Evolutionary conservation across 2,329 filamentous ascomycete species (phyloP).

Genomic region (Pseudogymnoascus sp.): DNA sequence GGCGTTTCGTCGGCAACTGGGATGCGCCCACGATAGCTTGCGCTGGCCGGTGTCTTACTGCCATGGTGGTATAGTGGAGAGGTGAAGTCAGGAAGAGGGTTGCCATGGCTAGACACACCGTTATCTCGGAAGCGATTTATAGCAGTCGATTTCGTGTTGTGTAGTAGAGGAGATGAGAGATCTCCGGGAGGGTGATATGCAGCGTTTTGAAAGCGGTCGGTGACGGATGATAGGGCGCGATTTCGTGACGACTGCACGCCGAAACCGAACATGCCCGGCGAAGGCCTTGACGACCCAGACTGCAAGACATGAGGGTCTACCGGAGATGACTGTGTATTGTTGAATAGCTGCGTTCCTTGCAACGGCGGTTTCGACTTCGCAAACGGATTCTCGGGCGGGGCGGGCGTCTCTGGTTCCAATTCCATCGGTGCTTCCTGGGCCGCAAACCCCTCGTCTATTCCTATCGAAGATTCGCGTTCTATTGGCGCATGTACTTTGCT

Average conservation of each 20-base stretch:
- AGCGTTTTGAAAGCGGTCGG: not conserved
- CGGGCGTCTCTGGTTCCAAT: not conserved
- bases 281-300: not conserved
- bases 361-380: not conserved
- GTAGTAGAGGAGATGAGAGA: not conserved
- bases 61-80: not conserved
- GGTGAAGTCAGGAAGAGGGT: not conserved
- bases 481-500: not conserved
- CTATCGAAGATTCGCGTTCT: not conserved
- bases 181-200: not conserved
- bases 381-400: slow-evolving; percentile 6
- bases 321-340: slow-evolving; percentile 1
- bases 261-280: slow-evolving; percentile 4
- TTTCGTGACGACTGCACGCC: not conserved
- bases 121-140: not conserved
- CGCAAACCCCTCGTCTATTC: not conserved
- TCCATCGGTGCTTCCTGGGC: not conserved
- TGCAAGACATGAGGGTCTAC: not conserved
- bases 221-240: not conserved
- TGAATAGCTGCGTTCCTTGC: not conserved
- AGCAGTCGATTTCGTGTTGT: not conserved
- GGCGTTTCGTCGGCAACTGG: not conserved
- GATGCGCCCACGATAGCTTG: not conserved
- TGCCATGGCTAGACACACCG: not conserved
- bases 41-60: not conserved